Conservation (phyloP, 2,329 filamentous ascomycete genomes). For the Monilinia polystroma region DNA sequence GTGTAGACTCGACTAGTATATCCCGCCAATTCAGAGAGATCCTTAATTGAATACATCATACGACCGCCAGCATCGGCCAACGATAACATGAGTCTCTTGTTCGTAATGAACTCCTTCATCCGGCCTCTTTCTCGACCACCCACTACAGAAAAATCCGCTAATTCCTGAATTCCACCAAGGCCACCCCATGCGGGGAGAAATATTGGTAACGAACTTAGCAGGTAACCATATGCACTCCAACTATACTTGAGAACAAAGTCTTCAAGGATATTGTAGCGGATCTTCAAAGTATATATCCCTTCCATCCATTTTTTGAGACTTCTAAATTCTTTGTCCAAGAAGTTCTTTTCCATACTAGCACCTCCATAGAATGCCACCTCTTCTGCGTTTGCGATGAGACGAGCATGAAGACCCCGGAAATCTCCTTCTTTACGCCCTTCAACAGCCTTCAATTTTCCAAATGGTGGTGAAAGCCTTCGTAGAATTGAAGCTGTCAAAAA, state of each 20-base stretch:
- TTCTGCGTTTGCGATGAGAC: conserved; percentile 93
- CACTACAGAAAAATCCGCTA: conserved; percentile 51
- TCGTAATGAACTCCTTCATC: conserved; percentile 99
- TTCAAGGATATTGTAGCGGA: conserved; percentile 97
- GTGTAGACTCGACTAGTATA: conserved; percentile 97
- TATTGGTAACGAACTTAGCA: conserved; percentile 87
- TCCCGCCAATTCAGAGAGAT: conserved; percentile 90
- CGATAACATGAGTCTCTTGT: conserved; percentile 96
- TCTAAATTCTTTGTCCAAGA: conserved; percentile 87
- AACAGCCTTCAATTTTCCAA: conserved; percentile 94
- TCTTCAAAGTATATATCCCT: conserved; percentile 94
- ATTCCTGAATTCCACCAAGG: conserved; percentile 69
- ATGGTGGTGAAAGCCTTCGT: conserved; percentile 84
- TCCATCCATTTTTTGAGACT: conserved; percentile 97
- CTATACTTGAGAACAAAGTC: conserved; percentile 98
- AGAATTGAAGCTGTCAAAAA: conserved; percentile 90
- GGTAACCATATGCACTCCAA: conserved; percentile 96
- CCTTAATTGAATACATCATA: conserved; percentile 99
- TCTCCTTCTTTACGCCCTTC: conserved; percentile 95
- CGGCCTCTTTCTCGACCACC: conserved; percentile 72
- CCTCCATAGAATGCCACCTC: conserved; percentile 98
- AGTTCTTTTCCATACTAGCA: conserved; percentile 90
- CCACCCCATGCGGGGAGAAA: conserved; percentile 95
- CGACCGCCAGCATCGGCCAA: conserved; percentile 92
- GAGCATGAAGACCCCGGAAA: conserved; percentile 85